phyloP scores from a whole-genome alignment of 768 basidiomycete genomes.

The Amanita inopinata region DNA sequence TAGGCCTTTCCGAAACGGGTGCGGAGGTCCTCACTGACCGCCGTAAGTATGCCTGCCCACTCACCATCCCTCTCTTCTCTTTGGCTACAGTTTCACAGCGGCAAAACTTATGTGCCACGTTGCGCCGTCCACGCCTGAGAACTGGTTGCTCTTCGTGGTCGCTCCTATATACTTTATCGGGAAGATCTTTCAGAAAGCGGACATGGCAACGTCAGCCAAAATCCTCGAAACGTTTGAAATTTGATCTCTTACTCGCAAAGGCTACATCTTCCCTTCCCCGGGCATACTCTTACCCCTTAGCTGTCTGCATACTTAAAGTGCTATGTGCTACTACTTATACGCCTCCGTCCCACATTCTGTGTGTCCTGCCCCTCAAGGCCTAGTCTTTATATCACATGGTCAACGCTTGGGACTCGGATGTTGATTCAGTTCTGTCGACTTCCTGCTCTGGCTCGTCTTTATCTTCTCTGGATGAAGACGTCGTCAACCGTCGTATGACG shows the following conservation, averaged over 20 bases:
- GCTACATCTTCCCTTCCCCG: conserved; percentile 18
- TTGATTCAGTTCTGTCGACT: conserved; percentile 19
- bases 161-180: background rate
- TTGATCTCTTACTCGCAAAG: conserved; percentile 19
- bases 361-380: conserved; percentile 7
- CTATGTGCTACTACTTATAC: background rate
- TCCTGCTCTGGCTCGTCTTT: conserved; percentile 34
- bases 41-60: no score
- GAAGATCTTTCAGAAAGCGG: conserved; percentile 21
- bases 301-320: conserved; percentile 12
- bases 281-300: conserved; percentile 13
- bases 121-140: no score
- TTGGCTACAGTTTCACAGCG: no score
- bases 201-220: conserved; percentile 13
- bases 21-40: background rate
- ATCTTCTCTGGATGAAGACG: conserved; percentile 48
- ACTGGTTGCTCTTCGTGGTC: no score
- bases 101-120: no score
- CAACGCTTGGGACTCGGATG: conserved; percentile 17
- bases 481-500: conserved; percentile 45
- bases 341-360: background rate
- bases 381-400: conserved; percentile 12
- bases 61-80: no score
- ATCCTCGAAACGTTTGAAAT: conserved; percentile 17
- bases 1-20: no score